phyloP scores from a whole-genome alignment of 148 eudicot genomes.

The Mesembryanthemum crystallinum region DNA sequence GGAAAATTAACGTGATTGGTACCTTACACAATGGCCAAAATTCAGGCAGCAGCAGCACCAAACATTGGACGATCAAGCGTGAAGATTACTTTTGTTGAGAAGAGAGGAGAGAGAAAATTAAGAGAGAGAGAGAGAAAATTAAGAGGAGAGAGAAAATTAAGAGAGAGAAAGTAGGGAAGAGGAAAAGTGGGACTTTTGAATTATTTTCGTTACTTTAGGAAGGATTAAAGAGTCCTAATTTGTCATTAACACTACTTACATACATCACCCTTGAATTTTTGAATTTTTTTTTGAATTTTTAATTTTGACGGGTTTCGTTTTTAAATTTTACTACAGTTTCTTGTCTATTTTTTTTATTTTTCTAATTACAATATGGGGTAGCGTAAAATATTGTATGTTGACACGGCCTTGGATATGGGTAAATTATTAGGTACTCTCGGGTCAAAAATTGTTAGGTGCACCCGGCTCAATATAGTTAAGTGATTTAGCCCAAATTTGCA shows the following conservation, averaged over 20 bases:
- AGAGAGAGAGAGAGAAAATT: no score
- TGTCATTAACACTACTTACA: background rate
- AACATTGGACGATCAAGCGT: slow-evolving; percentile 11
- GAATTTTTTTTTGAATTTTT: background rate
- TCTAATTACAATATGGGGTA: no score
- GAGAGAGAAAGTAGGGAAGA: no score
- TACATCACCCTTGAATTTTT: background rate
- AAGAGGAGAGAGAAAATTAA: background rate
- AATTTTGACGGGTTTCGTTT: no score
- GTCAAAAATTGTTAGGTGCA: no score
- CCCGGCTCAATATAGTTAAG: no score
- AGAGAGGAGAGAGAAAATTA: background rate
- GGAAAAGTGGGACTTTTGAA: background rate
- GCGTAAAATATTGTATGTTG: no score
- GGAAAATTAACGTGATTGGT: slow-evolving; percentile 16
- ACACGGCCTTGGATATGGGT: no score
- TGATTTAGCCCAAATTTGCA: no score
- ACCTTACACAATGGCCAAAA: slow-evolving; percentile 13
- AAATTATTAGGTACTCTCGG: no score
- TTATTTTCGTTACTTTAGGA: background rate
- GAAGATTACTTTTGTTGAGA: background rate
- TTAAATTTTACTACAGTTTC: no score
- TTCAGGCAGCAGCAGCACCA: slow-evolving; percentile 21
- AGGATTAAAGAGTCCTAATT: background rate
- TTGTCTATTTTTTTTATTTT: no score